These are phyloP conservation scores for Fusarium sp. DNA, from an alignment of 2,329 filamentous ascomycete genomes.

Conservation along the genomic window DNA sequence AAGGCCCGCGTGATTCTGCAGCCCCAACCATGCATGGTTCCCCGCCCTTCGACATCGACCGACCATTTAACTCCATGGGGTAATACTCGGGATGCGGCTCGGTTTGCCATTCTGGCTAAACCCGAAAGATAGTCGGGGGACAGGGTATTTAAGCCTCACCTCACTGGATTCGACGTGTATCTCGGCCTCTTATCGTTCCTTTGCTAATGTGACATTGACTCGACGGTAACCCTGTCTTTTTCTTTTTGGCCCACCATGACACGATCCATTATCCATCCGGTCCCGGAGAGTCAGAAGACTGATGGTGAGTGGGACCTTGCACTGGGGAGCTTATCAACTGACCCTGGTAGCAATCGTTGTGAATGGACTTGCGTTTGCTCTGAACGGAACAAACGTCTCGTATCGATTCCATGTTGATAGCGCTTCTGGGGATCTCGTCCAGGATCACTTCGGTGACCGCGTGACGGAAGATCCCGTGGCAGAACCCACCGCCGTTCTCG, in stretches of 20 bases:
- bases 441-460: constrained; percentile 70
- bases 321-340: neutral
- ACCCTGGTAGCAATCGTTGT: constrained; percentile 60
- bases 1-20: neutral
- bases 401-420: constrained; percentile 73
- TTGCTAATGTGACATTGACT: neutral
- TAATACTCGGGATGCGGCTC: constrained; percentile 23
- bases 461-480: constrained; percentile 62
- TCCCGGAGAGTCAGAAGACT: neutral
- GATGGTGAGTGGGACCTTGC: neutral
- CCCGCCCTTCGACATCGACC: neutral
- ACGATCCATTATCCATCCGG: neutral
- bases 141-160: constrained; percentile 3
- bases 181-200: neutral
- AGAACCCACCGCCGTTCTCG: constrained; percentile 45
- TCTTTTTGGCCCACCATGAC: neutral
- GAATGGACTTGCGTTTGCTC: constrained; percentile 65
- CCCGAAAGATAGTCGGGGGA: neutral
- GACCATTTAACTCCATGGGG: constrained; percentile 23
- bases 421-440: constrained; percentile 64
- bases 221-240: neutral
- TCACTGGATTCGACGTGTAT: neutral
- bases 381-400: constrained; percentile 66
- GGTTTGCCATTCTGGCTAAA: neutral
- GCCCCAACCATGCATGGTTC: neutral